phyloP scores from a whole-genome alignment of 192 early-diverging fungal species.

The Backusella morwellensis region DNA sequence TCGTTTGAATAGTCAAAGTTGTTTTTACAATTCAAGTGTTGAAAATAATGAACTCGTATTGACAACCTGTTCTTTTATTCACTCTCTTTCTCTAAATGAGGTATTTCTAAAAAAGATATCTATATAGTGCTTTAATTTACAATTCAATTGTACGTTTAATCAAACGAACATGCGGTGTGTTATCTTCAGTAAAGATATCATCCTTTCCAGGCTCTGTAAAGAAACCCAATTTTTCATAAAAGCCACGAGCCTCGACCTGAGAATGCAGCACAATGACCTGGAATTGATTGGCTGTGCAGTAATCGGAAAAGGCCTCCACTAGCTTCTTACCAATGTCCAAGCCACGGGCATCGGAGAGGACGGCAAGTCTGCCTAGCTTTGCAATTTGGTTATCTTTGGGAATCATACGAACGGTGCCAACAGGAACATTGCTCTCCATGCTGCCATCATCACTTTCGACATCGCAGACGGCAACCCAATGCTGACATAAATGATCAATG shows the following conservation, averaged over 20 bases:
- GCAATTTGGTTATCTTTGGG: constrained; percentile 15
- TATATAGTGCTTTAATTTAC: neutral
- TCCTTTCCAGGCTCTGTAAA: constrained; percentile 24
- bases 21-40: too few relatives aligned
- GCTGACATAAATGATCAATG: neutral
- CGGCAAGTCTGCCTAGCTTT: constrained; percentile 27
- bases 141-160: constrained; percentile 8
- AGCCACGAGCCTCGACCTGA: constrained; percentile 21
- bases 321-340: constrained; percentile 20
- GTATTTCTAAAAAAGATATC: neutral
- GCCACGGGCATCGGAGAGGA: constrained; percentile 22
- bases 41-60: too few relatives aligned
- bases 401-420: constrained; percentile 27
- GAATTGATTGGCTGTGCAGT: neutral
- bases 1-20: too few relatives aligned
- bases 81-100: too few relatives aligned
- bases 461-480: neutral
- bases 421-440: neutral
- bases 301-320: constrained; percentile 18
- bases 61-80: too few relatives aligned
- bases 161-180: constrained; percentile 31
- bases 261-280: constrained; percentile 18
- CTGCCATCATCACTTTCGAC: neutral
- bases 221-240: constrained; percentile 32
- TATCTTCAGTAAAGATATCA: constrained; percentile 26